Percentiles rank a stretch among this genome's conserved stretches.
Conservation (phyloP, 179 eudicot genomes). For the Nepenthes alata region DNA sequence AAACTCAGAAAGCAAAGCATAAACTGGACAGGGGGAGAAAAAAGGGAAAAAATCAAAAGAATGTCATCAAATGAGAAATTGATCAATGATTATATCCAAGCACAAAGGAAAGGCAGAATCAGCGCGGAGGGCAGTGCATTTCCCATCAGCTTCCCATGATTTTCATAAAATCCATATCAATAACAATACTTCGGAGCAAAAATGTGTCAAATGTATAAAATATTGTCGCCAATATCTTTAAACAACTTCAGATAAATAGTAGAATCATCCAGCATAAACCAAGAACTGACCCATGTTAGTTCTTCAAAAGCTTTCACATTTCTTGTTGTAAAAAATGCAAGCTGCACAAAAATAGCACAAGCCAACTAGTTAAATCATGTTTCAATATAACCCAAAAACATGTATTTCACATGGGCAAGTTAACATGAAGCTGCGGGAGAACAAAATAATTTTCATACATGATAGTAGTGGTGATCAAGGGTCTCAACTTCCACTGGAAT, state of each 20-base stretch:
- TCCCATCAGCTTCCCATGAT: too few species aligned
- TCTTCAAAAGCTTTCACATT: conserved; percentile 36
- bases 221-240: too few species aligned
- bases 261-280: not conserved
- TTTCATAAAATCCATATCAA: too few species aligned
- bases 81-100: too few species aligned
- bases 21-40: too few species aligned
- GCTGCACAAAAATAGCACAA: conserved; percentile 12
- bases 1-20: too few species aligned
- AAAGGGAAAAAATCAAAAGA: too few species aligned
- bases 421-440: not conserved
- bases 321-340: conserved; percentile 32
- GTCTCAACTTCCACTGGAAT: conserved; percentile 43
- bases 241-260: not conserved
- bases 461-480: conserved; percentile 41
- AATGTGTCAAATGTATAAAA: too few species aligned
- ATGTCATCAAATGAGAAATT: too few species aligned
- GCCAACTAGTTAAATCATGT: not conserved
- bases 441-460: conserved; percentile 15
- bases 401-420: not conserved
- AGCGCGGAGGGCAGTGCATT: too few species aligned
- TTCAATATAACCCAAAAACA: not conserved
- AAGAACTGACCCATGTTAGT: conserved; percentile 30
- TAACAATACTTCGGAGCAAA: too few species aligned
- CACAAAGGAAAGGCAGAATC: too few species aligned